Conservation (phyloP, 2,329 filamentous ascomycete species). For the Pseudocercospora eumusae region DNA sequence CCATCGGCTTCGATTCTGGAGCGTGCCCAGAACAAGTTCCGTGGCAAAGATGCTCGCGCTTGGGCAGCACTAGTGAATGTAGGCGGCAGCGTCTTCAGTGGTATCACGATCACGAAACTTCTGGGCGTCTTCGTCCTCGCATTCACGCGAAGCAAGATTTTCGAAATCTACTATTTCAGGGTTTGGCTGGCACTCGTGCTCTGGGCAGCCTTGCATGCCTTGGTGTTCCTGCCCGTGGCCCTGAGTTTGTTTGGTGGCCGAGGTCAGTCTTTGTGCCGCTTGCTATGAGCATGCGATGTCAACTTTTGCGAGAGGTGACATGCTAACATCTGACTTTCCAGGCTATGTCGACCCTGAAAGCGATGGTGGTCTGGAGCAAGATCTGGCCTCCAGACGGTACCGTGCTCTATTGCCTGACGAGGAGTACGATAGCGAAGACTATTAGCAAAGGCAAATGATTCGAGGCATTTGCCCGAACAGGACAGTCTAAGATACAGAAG, state of each 20-base stretch:
- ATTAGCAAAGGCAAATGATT: conserved; percentile 23
- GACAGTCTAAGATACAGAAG: background rate
- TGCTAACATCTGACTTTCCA: conserved; percentile 33
- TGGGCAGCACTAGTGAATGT: conserved; percentile 96
- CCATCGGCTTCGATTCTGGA: conserved; percentile 81
- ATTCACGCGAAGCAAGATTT: conserved; percentile 96
- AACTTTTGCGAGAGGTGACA: conserved; percentile 13
- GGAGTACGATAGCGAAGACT: conserved; percentile 72
- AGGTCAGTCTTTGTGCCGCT: conserved; percentile 51
- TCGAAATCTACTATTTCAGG: conserved; percentile 98
- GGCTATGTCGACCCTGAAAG: conserved; percentile 85
- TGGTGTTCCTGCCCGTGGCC: conserved; percentile 88
- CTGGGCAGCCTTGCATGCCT: conserved; percentile 83
- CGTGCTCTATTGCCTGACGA: conserved; percentile 76
- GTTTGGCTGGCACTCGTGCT: conserved; percentile 91
- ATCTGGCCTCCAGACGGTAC: conserved; percentile 77
- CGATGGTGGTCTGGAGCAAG: conserved; percentile 85
- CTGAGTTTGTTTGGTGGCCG: conserved; percentile 82
- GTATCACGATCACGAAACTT: conserved; percentile 94
- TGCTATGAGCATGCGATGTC: background rate
- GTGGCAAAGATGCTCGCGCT: conserved; percentile 78
- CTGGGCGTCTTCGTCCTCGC: conserved; percentile 88
- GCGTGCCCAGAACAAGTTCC: conserved; percentile 71
- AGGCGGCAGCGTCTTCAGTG: conserved; percentile 89
- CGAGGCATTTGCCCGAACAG: background rate